Evolutionary conservation across 305 asterid species (phyloP), one percentile per base, ranked within the genome.

Genomic region (Caryopteris hybrid): DNA sequence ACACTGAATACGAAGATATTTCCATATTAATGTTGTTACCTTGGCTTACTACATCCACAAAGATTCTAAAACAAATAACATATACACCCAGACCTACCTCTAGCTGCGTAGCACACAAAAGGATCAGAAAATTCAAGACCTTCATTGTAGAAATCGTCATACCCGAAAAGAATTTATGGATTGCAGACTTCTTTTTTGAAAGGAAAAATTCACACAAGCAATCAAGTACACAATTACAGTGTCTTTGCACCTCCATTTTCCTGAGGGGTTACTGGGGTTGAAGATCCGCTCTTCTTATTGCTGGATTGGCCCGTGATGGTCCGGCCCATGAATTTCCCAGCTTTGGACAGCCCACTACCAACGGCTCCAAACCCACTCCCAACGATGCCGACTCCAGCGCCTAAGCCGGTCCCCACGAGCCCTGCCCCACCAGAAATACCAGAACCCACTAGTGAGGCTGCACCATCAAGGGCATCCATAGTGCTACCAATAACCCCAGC

Each of bases 381-480:
- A 9, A 86, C 92, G n/a, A 81, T 18, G 56, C 92, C 87, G 1
- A 45, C 92, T 31, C 92, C 92, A 8, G 85, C 78, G 9, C 85
- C 84, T 8, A 88, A 23, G 3, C 95, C 95, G 2, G 58, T 81
- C 34, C 96, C 95, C 20, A 88, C 96, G 0, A 83, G 31, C 6
- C 99, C 99, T 3, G 79, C 90, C 1, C 96, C 97, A 41, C 92
- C 89, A 55, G 81, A 85, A 29, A 90, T 73, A 21, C 95, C 92
- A 4, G 92, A 76, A 27, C 96, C 96, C 1, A 94, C 91, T 4
- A 87, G 0, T 4, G 87, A 83, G 48, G 89, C 89, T 31, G 96
- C 97, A 42, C 92, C 91, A 29, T 86, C 99, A n/a, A 91, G 79
- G 46, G 98, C 98, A 78, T 95, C 99, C 95, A 89, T 82, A 5